phyloP scores from a whole-genome alignment of 495 filamentous ascomycete species.

The Daldinia concentrica region DNA sequence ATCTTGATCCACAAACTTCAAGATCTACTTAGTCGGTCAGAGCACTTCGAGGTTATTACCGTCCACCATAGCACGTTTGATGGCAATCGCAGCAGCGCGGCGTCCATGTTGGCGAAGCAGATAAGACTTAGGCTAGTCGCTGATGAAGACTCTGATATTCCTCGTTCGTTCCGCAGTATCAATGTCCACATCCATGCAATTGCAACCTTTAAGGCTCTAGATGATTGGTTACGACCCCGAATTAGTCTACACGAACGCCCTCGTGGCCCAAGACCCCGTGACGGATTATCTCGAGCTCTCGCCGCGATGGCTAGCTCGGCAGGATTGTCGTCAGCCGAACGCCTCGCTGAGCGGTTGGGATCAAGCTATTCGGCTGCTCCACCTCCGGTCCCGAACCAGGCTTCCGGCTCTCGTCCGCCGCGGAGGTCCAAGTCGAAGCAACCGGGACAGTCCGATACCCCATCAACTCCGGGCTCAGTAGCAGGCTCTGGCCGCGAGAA shows the following conservation, averaged over 20 bases:
- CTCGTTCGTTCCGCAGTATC: constrained; percentile 83
- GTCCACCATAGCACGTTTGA: constrained; percentile 94
- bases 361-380: constrained; percentile 46
- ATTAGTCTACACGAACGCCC: constrained; percentile 88
- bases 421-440: constrained; percentile 60
- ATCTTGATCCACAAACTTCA: constrained; percentile 93
- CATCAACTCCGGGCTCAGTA: constrained; percentile 50
- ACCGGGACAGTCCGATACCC: constrained; percentile 46
- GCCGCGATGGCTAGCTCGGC: constrained; percentile 85
- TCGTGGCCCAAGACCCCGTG: constrained; percentile 69
- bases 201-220: constrained; percentile 94
- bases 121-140: constrained; percentile 88
- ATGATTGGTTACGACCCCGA: constrained; percentile 93
- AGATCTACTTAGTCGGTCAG: constrained; percentile 92
- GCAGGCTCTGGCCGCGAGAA: constrained; percentile 58
- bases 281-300: constrained; percentile 71
- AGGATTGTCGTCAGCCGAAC: constrained; percentile 59
- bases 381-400: constrained; percentile 47
- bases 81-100: constrained; percentile 87
- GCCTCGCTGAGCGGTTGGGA: constrained; percentile 55
- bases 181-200: constrained; percentile 99
- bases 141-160: constrained; percentile 90
- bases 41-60: constrained; percentile 97
- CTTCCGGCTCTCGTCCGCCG: constrained; percentile 52
- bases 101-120: constrained; percentile 97